Evolutionary conservation across 176 grass and related monocot genomes (phyloP).

Genomic region (Chrysopogon serrulatus): DNA sequence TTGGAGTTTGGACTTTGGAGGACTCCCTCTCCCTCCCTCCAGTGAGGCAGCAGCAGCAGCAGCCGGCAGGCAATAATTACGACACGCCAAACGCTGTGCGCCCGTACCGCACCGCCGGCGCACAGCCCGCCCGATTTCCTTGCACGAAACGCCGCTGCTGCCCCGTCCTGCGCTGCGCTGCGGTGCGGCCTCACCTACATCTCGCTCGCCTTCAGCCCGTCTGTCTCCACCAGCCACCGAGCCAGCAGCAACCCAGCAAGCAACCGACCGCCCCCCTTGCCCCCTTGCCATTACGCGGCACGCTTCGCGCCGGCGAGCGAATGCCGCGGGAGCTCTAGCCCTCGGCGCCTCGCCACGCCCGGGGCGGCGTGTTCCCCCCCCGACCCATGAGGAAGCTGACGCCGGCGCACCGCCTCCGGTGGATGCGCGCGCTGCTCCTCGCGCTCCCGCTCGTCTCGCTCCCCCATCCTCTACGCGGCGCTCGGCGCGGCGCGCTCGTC

Average conservation of each 20-base stretch:
- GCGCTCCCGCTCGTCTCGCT: constrained; percentile 57
- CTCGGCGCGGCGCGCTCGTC: constrained; percentile 24
- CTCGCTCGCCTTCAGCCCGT: not conserved
- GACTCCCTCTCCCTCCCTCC: not conserved
- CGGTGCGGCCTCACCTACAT: not conserved
- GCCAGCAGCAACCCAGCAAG: not conserved
- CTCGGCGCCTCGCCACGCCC: not conserved
- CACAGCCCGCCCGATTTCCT: constrained; percentile 2
- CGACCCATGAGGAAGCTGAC: constrained; percentile 67
- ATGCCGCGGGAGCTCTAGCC: constrained; percentile 59
- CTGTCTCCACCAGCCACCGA: constrained; percentile 15
- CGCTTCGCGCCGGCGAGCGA: constrained; percentile 18
- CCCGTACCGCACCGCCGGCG: not conserved
- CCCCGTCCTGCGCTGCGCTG: not conserved
- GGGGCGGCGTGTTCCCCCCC: not conserved
- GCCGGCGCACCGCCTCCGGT: constrained; percentile 40
- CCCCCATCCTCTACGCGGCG: constrained; percentile 47
- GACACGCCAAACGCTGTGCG: not conserved
- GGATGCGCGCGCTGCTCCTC: constrained; percentile 43
- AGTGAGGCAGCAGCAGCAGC: not conserved
- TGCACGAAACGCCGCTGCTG: constrained; percentile 36
- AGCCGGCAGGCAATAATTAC: not conserved
- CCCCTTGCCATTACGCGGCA: not conserved
- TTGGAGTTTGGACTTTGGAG: not conserved
- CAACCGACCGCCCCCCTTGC: not conserved